Evolutionary conservation across 2,329 filamentous ascomycete genomes (phyloP).

Genomic region (Ophiobolus disseminans): DNA sequence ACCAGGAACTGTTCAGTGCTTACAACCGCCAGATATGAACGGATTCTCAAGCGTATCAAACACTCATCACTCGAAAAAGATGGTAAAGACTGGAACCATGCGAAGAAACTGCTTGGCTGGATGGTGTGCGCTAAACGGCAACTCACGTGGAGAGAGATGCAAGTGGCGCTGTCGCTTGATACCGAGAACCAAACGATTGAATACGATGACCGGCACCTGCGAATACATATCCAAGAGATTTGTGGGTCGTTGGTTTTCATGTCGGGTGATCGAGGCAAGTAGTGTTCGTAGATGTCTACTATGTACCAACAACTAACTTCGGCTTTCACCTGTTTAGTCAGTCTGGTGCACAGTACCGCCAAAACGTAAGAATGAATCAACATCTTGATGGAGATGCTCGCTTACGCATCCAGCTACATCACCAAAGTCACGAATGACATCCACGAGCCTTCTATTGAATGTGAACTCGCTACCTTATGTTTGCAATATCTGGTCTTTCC

Average conservation of each 20-base stretch:
- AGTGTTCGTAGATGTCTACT: not conserved
- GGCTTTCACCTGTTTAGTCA: conserved; percentile 6
- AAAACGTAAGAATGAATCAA: conserved; percentile 18
- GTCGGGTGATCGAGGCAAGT: conserved; percentile 1
- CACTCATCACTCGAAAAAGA: not conserved
- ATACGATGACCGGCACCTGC: conserved; percentile 24
- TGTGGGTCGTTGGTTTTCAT: conserved; percentile 25
- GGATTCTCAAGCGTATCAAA: conserved; percentile 34
- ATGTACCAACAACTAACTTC: not conserved
- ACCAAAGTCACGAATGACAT: conserved; percentile 24
- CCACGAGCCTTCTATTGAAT: conserved; percentile 30
- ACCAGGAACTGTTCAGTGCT: not conserved
- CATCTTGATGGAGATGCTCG: not conserved
- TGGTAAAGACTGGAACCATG: conserved; percentile 20
- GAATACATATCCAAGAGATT: conserved; percentile 33
- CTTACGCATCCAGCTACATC: conserved; percentile 25
- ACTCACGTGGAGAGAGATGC: conserved; percentile 36
- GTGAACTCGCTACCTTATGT: conserved; percentile 33
- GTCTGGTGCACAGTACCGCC: conserved; percentile 32
- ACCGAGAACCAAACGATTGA: conserved; percentile 23
- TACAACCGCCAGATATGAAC: conserved; percentile 37
- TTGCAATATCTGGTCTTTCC: conserved; percentile 34
- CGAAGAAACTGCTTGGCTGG: conserved; percentile 33
- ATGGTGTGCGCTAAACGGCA: conserved; percentile 38
- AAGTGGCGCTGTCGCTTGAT: conserved; percentile 34